Evolutionary conservation across 306 rosid genomes (phyloP).

Genomic region (Herpetospermum pedunculosum): DNA sequence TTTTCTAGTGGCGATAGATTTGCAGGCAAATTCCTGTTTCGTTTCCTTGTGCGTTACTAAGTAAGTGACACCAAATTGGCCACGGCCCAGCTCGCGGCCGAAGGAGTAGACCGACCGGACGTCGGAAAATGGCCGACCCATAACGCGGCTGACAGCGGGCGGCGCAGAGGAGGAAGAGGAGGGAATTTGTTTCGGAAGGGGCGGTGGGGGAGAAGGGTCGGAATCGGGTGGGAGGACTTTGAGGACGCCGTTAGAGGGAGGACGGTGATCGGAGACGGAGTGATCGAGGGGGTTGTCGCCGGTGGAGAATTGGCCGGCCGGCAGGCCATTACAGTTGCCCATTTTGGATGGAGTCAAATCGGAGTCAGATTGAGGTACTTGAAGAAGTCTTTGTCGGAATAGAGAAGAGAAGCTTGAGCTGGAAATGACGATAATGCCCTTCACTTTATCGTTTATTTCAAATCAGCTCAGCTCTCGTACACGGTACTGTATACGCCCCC

Average conservation of each 20-base stretch:
- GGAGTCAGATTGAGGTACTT: background rate
- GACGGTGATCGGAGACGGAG: conserved; percentile 2
- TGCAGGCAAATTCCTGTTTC: conserved; percentile 71
- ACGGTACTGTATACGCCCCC: background rate
- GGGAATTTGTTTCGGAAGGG: background rate
- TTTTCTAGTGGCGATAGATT: conserved; percentile 80
- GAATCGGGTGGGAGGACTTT: conserved; percentile 42
- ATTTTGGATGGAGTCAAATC: conserved; percentile 9
- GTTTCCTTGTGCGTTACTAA: conserved; percentile 61
- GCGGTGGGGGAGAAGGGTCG: conserved; percentile 22
- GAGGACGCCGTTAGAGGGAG: conserved; percentile 16
- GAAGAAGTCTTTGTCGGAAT: background rate
- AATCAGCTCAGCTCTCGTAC: background rate
- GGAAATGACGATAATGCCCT: background rate
- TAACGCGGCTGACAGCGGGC: conserved; percentile 44
- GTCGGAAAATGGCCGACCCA: conserved; percentile 78
- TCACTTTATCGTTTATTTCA: background rate
- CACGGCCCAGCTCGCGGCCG: conserved; percentile 96
- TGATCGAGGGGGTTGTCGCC: background rate
- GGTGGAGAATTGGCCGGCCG: conserved; percentile 14
- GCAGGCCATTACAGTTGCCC: conserved; percentile 44
- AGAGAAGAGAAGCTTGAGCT: background rate
- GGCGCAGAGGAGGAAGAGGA: conserved; percentile 7
- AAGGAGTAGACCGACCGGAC: conserved; percentile 55
- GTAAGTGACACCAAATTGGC: conserved; percentile 89